These are phyloP conservation scores for Cephaloascus fragrans DNA, from an alignment of 805 yeast genomes.

Conservation along the genomic window DNA sequence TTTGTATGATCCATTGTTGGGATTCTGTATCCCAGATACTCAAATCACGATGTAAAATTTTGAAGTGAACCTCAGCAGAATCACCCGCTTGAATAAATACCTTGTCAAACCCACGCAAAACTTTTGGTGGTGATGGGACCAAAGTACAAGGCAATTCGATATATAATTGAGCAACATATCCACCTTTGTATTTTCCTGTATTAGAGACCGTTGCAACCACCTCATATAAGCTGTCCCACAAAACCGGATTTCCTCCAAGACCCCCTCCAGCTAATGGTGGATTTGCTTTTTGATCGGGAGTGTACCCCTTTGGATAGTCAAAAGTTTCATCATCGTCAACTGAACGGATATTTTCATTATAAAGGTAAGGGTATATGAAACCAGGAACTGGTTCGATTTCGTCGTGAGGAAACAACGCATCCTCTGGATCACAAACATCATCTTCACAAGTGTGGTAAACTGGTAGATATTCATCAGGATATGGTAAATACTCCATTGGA, in stretches of 20 bases:
- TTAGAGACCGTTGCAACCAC: constrained; percentile 37
- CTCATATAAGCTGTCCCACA: constrained; percentile 42
- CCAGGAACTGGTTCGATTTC: constrained; percentile 46
- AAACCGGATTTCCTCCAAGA: constrained; percentile 49
- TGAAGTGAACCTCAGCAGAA: constrained; percentile 25
- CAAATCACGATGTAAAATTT: constrained; percentile 41
- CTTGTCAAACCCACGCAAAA: constrained; percentile 50
- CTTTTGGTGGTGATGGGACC: constrained; percentile 41
- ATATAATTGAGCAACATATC: constrained; percentile 43
- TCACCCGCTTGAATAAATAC: constrained; percentile 33
- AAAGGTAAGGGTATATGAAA: constrained; percentile 45
- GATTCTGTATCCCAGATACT: constrained; percentile 45
- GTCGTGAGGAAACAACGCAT: constrained; percentile 42
- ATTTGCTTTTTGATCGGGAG: constrained; percentile 21
- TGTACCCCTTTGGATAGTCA: constrained; percentile 28
- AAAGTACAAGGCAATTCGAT: constrained; percentile 39
- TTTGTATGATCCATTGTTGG: constrained; percentile 50
- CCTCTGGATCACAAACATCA: constrained; percentile 43
- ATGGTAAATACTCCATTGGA: constrained; percentile 35
- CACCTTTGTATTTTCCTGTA: constrained; percentile 35
- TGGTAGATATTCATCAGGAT: constrained; percentile 36
- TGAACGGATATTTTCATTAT: constrained; percentile 21
- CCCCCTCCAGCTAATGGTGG: constrained; percentile 40
- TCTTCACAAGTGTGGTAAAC: constrained; percentile 30
- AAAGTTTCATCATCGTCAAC: constrained; percentile 24